A percentile compares a stretch with the other conserved stretches of the same genome.
phyloP scores from a whole-genome alignment of 192 early-diverging fungal species.

The Phycomyces blakesleeanus region DNA sequence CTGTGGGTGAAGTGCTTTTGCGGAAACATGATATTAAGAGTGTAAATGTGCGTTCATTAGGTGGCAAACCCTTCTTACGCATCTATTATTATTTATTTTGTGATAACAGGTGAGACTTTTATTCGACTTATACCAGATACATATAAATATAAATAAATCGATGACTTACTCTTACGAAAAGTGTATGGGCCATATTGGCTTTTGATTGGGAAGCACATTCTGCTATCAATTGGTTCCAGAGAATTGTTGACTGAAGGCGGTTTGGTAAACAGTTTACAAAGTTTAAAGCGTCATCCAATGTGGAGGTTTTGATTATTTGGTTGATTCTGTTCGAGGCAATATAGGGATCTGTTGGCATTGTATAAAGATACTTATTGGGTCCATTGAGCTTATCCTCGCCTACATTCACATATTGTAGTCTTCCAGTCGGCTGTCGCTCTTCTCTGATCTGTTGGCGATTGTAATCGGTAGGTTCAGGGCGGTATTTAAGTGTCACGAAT shows the following conservation, averaged over 20 bases:
- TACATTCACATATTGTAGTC: too few relatives aligned
- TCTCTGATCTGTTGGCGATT: too few relatives aligned
- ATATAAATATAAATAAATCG: too few relatives aligned
- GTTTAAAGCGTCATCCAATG: background rate
- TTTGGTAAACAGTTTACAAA: background rate
- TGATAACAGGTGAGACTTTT: background rate
- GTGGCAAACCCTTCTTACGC: slow-evolving; percentile 5
- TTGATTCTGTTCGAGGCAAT: background rate
- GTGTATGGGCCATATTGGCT: background rate
- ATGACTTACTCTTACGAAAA: slow-evolving; percentile 9
- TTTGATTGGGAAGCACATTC: background rate
- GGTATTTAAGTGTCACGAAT: too few relatives aligned
- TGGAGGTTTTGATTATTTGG: background rate
- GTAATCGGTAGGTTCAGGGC: too few relatives aligned
- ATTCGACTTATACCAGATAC: too few relatives aligned
- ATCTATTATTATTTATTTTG: background rate
- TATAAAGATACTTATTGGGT: background rate
- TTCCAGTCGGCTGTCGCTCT: too few relatives aligned
- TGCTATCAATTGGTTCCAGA: slow-evolving; percentile 10
- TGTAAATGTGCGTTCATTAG: slow-evolving; percentile 11
- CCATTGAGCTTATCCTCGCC: background rate
- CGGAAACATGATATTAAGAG: background rate
- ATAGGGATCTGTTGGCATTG: slow-evolving; percentile 7
- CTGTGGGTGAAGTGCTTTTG: background rate
- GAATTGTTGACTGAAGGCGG: slow-evolving; percentile 7